Evolutionary conservation across 345 rosid genomes (phyloP), one percentile per base, ranked within the genome.

Genomic region (Syzygium aromaticum): DNA sequence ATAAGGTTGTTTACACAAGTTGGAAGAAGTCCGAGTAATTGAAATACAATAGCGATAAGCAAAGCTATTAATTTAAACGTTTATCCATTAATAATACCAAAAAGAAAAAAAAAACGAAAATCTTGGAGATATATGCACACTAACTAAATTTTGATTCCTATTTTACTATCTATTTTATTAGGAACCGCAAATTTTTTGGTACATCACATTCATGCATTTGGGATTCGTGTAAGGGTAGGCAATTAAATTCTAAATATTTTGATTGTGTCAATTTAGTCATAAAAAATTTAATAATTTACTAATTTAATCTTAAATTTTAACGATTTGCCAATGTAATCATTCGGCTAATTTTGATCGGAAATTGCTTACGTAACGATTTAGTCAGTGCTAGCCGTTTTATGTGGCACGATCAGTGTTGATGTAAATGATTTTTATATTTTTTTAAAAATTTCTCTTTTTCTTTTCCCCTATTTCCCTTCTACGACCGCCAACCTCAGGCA

Each of bases 401-500:
- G 1, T 56, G 61, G n/a, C 12, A 56, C 9, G 59, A 12, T 5
- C 27, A 22, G 0, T 1, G 1, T 5, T 56, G 9, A 54, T 22
- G 11, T 54, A 4, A 3, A 54, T 1, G 23, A 56, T 4, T 56
- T 8, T 54, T 54, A 1, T 22, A 54, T 22, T 22, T 22, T 19
- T 19, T 21, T 21, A 1, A 54, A 54, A 54, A 22, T 6, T 14
- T 3, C 2, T 17, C 19, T 19, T 19, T 54, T 54, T 54, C 19
- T 7, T 3, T 54, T 21, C 57, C 57, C 25, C 11, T 54, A 56
- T 56, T 56, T 56, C 61, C n/a, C 27, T 56, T 22, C 61, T 8
- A 8, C 5, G 3, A 1, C 22, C 5, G 11, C 5, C 0, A 1
- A 56, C 61, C 61, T 56, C 0, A 27, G 9, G 61, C n/a, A 2